Base-by-base conservation (phyloP, 108 stramenopile genomes). In the Craspedostauros australis region DNA sequence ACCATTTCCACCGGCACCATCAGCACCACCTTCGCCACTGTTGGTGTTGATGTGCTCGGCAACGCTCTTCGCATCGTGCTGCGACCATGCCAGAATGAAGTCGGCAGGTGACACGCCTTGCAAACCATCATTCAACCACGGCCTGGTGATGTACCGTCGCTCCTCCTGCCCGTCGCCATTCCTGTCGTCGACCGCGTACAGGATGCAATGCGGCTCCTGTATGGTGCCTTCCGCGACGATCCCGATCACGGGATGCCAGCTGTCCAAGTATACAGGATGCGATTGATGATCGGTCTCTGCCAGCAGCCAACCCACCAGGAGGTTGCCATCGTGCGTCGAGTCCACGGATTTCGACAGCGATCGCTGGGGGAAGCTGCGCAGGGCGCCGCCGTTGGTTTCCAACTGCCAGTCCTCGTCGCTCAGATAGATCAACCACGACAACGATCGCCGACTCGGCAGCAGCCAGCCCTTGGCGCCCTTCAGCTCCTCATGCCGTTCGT, bases 361-460 rank as follows among this genome's bases (percentile, higher is more conserved):
- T 39, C 26, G 25, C 33, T 29, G 64, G 6, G 37, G 32, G 64
- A 66, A 62, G 46, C 59, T 55, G 34, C 69, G 53, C 0, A 78
- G 44, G 0, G 59, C 63, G 9, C 77, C 77, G 5, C 77, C 77
- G 14, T 78, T 58, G 1, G 42, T 52, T n/a, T 60, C 39, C 0
- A 32, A 19, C 43, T 41, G 46, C 60, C 68, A 56, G 30, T 62
- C 54, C 16, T 44, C 59, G 11, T 73, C 64, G 40, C 66, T 80
- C 24, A 80, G 52, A 28, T 80, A 80, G n/a, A 80, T 50, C 11
- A 80, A 34, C 79, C 79, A 80, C 9, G 68, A 60, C 0, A 80
- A 36, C 14, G 63, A 66, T 4, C 79, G 54, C 37, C 79, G 55
- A 16, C 42, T 70, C 0, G 75, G 79, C 22, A 65, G 16, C 7